These are phyloP conservation scores for Curvularia spicifera DNA, from an alignment of 2,329 filamentous ascomycete genomes.

Conservation along the genomic window DNA sequence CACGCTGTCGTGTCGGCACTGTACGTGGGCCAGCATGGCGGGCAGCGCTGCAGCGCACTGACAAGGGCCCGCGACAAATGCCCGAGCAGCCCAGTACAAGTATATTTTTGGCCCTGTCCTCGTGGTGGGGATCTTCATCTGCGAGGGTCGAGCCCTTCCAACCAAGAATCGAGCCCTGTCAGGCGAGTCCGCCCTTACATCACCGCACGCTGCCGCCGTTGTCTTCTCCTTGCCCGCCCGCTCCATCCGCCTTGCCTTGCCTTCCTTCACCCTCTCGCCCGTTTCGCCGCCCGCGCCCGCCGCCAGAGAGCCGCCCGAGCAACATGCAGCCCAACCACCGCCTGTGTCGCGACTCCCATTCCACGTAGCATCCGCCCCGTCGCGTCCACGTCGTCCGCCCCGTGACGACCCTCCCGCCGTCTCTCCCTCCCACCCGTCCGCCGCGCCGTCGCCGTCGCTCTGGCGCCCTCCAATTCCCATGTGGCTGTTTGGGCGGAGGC, in stretches of 20 bases:
- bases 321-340: conserved; percentile 31
- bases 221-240: background rate
- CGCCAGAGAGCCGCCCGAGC: conserved; percentile 15
- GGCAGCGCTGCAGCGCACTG: conserved; percentile 1
- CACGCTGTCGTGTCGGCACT: background rate
- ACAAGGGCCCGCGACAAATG: conserved; percentile 13
- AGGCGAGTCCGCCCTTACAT: conserved; percentile 17
- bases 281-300: background rate
- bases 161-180: conserved; percentile 10
- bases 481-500: conserved; percentile 84
- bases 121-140: conserved; percentile 25
- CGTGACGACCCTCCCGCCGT: conserved; percentile 13
- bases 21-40: background rate
- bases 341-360: conserved; percentile 21
- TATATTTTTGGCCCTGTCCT: conserved; percentile 29
- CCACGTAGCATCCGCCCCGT: conserved; percentile 33
- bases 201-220: conserved; percentile 1
- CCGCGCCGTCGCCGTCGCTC: conserved; percentile 12
- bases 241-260: background rate
- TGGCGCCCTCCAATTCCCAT: conserved; percentile 53
- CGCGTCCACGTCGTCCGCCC: conserved; percentile 24
- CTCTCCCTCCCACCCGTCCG: background rate
- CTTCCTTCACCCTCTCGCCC: background rate
- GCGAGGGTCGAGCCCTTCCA: conserved; percentile 21
- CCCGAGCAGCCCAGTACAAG: conserved; percentile 24